phyloP scores from a whole-genome alignment of 306 rosid genomes.

The Corylus avellana region DNA sequence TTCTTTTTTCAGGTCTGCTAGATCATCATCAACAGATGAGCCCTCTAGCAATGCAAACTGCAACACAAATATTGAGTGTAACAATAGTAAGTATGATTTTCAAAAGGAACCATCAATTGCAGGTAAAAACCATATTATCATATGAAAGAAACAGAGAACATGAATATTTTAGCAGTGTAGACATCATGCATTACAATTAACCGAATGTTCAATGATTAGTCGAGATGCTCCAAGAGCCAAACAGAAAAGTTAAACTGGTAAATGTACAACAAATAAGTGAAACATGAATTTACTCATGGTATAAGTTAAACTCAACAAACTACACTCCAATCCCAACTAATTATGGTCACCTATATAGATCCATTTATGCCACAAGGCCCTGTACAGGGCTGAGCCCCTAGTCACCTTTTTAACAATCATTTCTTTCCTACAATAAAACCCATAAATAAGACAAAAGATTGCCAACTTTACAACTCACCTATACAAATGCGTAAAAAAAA shows the following conservation, averaged over 20 bases:
- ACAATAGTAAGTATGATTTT: not conserved
- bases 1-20: conserved; percentile 53
- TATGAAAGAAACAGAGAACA: not conserved
- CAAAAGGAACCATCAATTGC: not conserved
- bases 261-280: no score
- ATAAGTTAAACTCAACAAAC: no score
- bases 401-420: not conserved
- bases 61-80: conserved; percentile 1
- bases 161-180: not conserved
- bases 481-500: not conserved
- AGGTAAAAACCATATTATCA: not conserved
- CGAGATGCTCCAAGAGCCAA: not conserved
- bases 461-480: not conserved
- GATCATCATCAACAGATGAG: conserved; percentile 55
- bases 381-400: not conserved
- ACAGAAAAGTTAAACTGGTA: no score
- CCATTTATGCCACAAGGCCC: not conserved
- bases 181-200: not conserved
- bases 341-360: not conserved
- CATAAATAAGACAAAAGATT: not conserved
- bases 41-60: conserved; percentile 61
- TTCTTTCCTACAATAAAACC: not conserved
- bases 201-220: not conserved
- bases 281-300: no score
- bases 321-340: no score